These are phyloP conservation scores for Turnera subulata DNA, from an alignment of 345 rosid genomes.

Conservation along the genomic window DNA sequence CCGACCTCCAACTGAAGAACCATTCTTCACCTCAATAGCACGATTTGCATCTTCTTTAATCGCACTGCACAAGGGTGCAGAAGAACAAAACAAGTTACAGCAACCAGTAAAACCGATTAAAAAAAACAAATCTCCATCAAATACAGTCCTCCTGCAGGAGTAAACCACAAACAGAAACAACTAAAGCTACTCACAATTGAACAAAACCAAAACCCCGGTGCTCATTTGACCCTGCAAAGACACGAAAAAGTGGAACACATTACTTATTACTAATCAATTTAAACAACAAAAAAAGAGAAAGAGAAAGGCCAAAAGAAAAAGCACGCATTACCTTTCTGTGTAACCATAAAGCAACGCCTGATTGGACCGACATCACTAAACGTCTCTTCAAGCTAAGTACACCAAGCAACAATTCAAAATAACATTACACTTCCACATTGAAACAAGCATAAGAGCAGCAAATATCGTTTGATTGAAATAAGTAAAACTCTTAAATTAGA, in stretches of 20 bases:
- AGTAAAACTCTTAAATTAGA: too few species aligned
- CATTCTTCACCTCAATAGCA: slow-evolving; percentile 72
- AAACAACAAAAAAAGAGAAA: not conserved
- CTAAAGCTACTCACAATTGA: slow-evolving; percentile 57
- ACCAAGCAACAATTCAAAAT: not conserved
- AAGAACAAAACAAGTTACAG: not conserved
- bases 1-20: slow-evolving; percentile 67
- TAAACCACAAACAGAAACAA: not conserved
- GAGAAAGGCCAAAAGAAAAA: too few species aligned
- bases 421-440: not conserved
- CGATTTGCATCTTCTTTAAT: slow-evolving; percentile 77
- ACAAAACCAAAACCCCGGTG: slow-evolving; percentile 81
- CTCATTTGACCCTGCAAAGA: slow-evolving; percentile 58
- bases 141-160: too few species aligned
- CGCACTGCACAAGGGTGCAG: slow-evolving; percentile 48
- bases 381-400: slow-evolving; percentile 71
- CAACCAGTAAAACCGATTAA: not conserved
- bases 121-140: not conserved
- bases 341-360: slow-evolving; percentile 82
- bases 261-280: not conserved
- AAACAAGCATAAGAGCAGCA: not conserved
- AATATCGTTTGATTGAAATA: too few species aligned
- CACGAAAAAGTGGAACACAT: not conserved
- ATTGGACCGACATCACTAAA: slow-evolving; percentile 92
- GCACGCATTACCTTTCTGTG: slow-evolving; percentile 48